These are phyloP conservation scores for Barnettozyma siamensis DNA, from an alignment of 805 yeast genomes.

Conservation along the genomic window DNA sequence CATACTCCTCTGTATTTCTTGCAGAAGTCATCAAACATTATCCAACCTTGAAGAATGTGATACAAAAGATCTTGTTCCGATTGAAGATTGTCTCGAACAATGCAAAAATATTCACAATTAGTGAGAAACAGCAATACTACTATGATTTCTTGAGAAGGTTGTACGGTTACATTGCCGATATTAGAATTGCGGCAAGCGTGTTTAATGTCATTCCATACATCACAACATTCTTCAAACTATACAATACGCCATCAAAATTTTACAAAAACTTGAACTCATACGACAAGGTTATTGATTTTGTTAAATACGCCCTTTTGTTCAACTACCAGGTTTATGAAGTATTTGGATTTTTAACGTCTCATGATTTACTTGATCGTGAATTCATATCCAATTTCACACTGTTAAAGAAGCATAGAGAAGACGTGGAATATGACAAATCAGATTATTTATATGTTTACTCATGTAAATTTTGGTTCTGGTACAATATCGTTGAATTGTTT, in stretches of 20 bases:
- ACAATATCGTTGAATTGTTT: conserved; percentile 3
- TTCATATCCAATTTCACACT: conserved; percentile 7
- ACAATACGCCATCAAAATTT: conserved; percentile 10
- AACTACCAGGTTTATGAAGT: conserved; percentile 12
- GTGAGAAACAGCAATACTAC: conserved; percentile 5
- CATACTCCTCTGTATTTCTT: conserved; percentile 8
- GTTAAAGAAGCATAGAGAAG: conserved; percentile 7
- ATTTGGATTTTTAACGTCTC: conserved; percentile 13
- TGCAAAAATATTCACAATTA: not conserved
- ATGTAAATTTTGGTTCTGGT: conserved; percentile 14
- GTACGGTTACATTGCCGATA: conserved; percentile 15
- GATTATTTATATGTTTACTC: conserved; percentile 18
- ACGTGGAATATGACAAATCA: conserved; percentile 8
- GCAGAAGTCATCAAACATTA: conserved; percentile 12
- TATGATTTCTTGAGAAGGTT: conserved; percentile 5
- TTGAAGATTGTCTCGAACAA: conserved; percentile 1
- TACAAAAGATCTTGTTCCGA: conserved; percentile 7
- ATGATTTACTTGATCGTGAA: conserved; percentile 11
- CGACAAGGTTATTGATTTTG: conserved; percentile 5
- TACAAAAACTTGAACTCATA: conserved; percentile 2
- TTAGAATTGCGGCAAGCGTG: conserved; percentile 12
- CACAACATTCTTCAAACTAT: conserved; percentile 9
- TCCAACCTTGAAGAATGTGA: conserved; percentile 8
- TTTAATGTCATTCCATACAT: conserved; percentile 14
- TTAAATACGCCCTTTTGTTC: conserved; percentile 4